Base-by-base conservation (phyloP, 257 asterid genomes). In the Solanum sejunctum region DNA sequence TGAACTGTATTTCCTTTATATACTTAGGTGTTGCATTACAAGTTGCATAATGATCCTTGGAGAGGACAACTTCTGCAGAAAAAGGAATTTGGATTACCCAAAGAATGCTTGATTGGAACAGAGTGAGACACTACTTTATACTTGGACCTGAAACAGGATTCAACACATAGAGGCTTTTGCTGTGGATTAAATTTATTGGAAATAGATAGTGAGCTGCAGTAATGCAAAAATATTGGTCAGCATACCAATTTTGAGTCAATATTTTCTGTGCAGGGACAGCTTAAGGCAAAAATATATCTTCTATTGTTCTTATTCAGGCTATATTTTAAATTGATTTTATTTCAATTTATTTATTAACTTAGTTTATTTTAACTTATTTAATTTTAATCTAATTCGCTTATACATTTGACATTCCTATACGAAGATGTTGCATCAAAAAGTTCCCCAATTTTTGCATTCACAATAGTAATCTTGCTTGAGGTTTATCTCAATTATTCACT, bases 41-140 rank as follows among this genome's bases (percentile, higher is more conserved):
- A 95, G 92, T 82, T 95, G 88, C 94, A 97, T 61, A 97, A 95
- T 55, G 98, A 94, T 21, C 96, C 94, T 56, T 97, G 98, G 98
- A 91, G 99, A 85, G 88, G 84, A 86, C 72, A 86, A 77, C 86
- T 88, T 56, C 84, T 55, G 79, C 80, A 16, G 47, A 84, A 81
- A 86, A 93, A 89, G 84, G 94, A 92, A 70, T 93, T 83, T 18
- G 98, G 98, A 72, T 85, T 95, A 81, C 97, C 98, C 4, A 56
- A 84, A 71, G 97, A 93, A 88, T 96, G 99, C 90, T 52, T 91
- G 87, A 72, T 83, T 75, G 73, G 73, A 87, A 81, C 88, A 81
- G 21, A 88, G 86, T 61, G 47, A 81, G 63, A 77, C 84, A 70
- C 51, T 71, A 21, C 32, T 83, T 78, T 73, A 67, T 83, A 81